phyloP scores from a whole-genome alignment of 2,329 filamentous ascomycete species.

The Xylariaceae sp. region DNA sequence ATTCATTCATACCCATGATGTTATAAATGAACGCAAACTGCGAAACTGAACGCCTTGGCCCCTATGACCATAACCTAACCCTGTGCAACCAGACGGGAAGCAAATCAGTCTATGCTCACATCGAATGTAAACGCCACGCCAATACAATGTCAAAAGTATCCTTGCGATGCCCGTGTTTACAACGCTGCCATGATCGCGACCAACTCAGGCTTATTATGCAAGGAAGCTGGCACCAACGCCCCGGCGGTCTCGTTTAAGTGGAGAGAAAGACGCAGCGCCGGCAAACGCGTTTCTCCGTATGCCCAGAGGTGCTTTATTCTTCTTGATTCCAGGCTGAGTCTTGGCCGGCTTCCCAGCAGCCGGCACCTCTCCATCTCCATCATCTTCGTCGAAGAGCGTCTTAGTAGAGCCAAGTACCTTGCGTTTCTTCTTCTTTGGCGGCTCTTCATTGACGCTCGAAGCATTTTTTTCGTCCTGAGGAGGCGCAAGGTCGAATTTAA shows the following conservation, averaged over 20 bases:
- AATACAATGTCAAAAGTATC: constrained; percentile 16
- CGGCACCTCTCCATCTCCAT: constrained; percentile 40
- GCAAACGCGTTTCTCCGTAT: constrained; percentile 47
- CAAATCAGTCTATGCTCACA: not conserved
- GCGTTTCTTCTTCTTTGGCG: constrained; percentile 64
- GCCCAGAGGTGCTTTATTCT: constrained; percentile 38
- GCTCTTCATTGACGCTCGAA: constrained; percentile 27
- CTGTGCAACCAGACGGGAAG: not conserved
- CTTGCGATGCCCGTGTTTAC: constrained; percentile 3
- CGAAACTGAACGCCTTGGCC: constrained; percentile 19
- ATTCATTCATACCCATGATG: constrained; percentile 22
- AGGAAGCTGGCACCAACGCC: constrained; percentile 60
- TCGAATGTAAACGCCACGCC: constrained; percentile 16
- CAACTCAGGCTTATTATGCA: constrained; percentile 34
- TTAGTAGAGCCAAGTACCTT: constrained; percentile 64
- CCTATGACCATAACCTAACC: constrained; percentile 11
- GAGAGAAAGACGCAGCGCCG: constrained; percentile 57
- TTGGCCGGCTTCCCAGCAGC: constrained; percentile 29
- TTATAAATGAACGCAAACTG: constrained; percentile 20
- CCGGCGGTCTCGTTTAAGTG: constrained; percentile 65
- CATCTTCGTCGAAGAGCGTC: constrained; percentile 68
- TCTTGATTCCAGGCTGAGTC: constrained; percentile 27
- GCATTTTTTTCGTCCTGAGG: constrained; percentile 29
- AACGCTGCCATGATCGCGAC: constrained; percentile 9
- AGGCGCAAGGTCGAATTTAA: constrained; percentile 33